Conservation (phyloP, 768 basidiomycete species). For the Tulasnella sp. region DNA sequence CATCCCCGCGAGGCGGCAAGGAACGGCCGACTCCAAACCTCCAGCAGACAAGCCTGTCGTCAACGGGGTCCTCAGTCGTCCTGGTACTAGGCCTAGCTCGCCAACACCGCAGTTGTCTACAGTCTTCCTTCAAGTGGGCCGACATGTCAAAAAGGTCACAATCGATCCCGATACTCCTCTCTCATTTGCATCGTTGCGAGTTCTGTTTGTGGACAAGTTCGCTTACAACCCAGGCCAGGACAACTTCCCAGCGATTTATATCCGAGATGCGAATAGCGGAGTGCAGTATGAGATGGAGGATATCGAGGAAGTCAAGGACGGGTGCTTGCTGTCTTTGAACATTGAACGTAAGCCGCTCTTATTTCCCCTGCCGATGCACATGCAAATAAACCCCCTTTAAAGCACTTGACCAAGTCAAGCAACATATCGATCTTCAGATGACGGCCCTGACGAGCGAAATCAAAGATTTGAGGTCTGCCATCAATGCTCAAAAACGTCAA, state of each 20-base stretch:
- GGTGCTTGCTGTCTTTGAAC: conserved; percentile 79
- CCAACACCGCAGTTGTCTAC: conserved; percentile 31
- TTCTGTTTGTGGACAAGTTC: conserved; percentile 91
- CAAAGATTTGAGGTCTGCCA: conserved; percentile 68
- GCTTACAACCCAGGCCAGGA: conserved; percentile 87
- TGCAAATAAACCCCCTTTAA: neutral
- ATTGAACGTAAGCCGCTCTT: conserved; percentile 74
- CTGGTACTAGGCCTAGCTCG: neutral
- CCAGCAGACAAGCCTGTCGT: neutral
- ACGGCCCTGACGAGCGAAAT: conserved; percentile 74
- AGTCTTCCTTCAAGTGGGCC: conserved; percentile 80
- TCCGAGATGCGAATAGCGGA: conserved; percentile 82
- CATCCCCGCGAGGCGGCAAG: neutral
- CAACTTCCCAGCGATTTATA: conserved; percentile 91
- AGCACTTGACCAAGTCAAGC: conserved; percentile 98
- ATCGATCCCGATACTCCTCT: conserved; percentile 45
- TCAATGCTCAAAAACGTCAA: conserved; percentile 43
- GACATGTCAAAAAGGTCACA: conserved; percentile 78
- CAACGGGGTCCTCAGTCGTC: neutral
- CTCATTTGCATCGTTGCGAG: conserved; percentile 61
- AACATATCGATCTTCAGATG: conserved; percentile 92
- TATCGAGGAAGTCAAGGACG: conserved; percentile 82
- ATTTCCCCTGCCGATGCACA: neutral
- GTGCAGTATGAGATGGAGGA: conserved; percentile 96
- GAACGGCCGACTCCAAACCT: neutral